Evolutionary conservation across 2,329 filamentous ascomycete genomes (phyloP).

Genomic region (Diaporthe sp.): DNA sequence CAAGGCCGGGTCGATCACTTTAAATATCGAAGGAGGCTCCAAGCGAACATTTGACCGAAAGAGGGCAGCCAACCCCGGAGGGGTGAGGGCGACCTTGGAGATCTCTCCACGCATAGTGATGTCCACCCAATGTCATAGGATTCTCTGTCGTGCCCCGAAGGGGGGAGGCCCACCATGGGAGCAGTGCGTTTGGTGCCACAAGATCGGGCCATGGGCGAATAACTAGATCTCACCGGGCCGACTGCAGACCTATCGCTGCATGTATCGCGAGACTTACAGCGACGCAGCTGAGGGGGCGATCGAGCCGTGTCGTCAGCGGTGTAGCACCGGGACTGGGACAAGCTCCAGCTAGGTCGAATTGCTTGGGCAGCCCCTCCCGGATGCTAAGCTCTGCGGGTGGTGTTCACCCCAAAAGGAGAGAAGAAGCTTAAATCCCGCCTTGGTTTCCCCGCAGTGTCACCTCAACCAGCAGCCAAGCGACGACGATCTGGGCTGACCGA

Average conservation of each 20-base stretch:
- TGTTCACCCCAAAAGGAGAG: not conserved
- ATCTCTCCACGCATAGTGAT: not conserved
- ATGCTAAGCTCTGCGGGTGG: not conserved
- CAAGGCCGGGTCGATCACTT: not conserved
- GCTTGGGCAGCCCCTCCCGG: not conserved
- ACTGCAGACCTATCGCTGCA: slow-evolving; percentile 20
- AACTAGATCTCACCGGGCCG: slow-evolving; percentile 7
- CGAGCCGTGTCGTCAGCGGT: not conserved
- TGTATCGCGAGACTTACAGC: slow-evolving; percentile 9
- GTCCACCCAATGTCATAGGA: slow-evolving; percentile 11
- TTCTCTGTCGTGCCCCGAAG: not conserved
- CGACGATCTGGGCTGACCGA: slow-evolving; percentile 19
- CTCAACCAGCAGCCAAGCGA: not conserved
- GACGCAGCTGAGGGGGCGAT: not conserved
- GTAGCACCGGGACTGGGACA: not conserved
- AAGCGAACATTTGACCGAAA: slow-evolving; percentile 10
- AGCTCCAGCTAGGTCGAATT: not conserved
- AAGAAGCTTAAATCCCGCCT: slow-evolving; percentile 10
- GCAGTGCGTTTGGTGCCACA: not conserved
- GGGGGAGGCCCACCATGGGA: not conserved
- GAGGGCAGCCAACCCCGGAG: not conserved
- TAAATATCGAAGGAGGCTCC: slow-evolving; percentile 11
- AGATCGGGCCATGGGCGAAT: not conserved
- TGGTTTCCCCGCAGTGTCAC: not conserved
- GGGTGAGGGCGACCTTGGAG: not conserved